phyloP scores from a whole-genome alignment of 2,329 filamentous ascomycete species.

The Botryotinia convoluta region DNA sequence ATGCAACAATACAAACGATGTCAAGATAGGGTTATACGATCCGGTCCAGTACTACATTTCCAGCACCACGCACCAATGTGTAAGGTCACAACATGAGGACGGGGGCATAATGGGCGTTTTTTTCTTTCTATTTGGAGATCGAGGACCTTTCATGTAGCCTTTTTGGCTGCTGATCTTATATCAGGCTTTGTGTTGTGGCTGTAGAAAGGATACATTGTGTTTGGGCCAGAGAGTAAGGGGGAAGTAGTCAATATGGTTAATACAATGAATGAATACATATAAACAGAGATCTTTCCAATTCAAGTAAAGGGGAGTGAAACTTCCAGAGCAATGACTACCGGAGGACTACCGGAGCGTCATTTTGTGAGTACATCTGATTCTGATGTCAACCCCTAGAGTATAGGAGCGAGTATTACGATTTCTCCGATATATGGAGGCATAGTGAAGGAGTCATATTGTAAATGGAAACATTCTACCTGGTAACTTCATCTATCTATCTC shows the following conservation, averaged over 20 bases:
- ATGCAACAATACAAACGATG: not conserved
- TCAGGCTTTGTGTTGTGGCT: not conserved
- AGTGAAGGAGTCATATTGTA: not conserved
- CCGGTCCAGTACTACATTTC: constrained; percentile 28
- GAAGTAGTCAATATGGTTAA: not conserved
- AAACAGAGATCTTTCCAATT: not conserved
- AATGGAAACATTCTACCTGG: not conserved
- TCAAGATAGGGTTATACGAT: not conserved
- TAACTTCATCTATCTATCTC: not conserved
- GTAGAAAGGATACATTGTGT: not conserved
- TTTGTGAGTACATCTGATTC: not conserved
- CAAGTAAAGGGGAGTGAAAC: not conserved
- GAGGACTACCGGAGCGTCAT: not conserved
- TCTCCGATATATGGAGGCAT: not conserved
- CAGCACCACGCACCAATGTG: constrained; percentile 21
- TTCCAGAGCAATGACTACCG: not conserved
- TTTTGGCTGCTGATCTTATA: constrained; percentile 1
- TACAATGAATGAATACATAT: not conserved
- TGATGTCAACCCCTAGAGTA: not conserved
- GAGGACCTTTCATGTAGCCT: not conserved
- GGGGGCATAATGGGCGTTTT: constrained; percentile 35
- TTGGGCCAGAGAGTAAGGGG: not conserved
- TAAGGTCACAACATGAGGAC: constrained; percentile 17
- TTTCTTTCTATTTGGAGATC: constrained; percentile 7
- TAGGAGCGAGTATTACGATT: not conserved